These are phyloP conservation scores for Rhodamnia rubescens DNA, from an alignment of 345 rosid species.

Conservation along the genomic window DNA sequence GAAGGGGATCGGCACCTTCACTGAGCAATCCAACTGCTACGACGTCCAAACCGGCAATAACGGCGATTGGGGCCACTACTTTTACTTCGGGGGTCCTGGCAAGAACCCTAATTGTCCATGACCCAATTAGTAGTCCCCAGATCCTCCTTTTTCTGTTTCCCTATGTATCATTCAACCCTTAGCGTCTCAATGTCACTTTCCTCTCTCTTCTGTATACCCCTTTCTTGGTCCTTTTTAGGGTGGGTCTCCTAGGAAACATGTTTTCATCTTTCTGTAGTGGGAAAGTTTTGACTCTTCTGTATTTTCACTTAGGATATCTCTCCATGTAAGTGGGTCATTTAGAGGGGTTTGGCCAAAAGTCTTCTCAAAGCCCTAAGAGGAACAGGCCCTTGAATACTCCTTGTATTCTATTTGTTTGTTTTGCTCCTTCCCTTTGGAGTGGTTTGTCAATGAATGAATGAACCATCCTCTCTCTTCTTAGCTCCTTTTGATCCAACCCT, in stretches of 20 bases:
- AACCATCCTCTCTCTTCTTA: not conserved
- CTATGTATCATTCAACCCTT: slow-evolving; percentile 41
- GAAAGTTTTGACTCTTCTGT: slow-evolving; percentile 19
- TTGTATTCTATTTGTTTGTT: slow-evolving; percentile 31
- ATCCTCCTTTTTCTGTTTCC: not conserved
- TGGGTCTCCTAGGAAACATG: slow-evolving; percentile 12
- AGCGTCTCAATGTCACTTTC: slow-evolving; percentile 14
- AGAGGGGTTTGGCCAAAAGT: slow-evolving; percentile 16
- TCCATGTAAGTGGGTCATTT: slow-evolving; percentile 24
- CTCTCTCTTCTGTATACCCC: slow-evolving; percentile 14
- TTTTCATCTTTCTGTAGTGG: slow-evolving; percentile 24
- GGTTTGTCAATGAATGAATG: slow-evolving; percentile 19
- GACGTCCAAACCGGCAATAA: slow-evolving; percentile 81
- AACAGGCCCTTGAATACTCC: slow-evolving; percentile 21
- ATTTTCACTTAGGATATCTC: slow-evolving; percentile 11
- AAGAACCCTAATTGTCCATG: slow-evolving; percentile 67
- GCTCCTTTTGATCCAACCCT: not conserved
- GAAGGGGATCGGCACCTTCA: slow-evolving; percentile 77
- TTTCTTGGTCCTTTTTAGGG: slow-evolving; percentile 15
- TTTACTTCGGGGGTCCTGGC: slow-evolving; percentile 95
- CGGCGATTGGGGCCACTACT: slow-evolving; percentile 97
- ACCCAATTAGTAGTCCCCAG: not conserved
- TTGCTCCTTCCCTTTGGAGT: slow-evolving; percentile 27
- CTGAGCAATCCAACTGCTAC: slow-evolving; percentile 89
- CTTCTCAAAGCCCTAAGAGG: slow-evolving; percentile 29